Evolutionary conservation across 495 filamentous ascomycete genomes (phyloP), one percentile per base, ranked within the genome.

Genomic region (Penicillium canariense): DNA sequence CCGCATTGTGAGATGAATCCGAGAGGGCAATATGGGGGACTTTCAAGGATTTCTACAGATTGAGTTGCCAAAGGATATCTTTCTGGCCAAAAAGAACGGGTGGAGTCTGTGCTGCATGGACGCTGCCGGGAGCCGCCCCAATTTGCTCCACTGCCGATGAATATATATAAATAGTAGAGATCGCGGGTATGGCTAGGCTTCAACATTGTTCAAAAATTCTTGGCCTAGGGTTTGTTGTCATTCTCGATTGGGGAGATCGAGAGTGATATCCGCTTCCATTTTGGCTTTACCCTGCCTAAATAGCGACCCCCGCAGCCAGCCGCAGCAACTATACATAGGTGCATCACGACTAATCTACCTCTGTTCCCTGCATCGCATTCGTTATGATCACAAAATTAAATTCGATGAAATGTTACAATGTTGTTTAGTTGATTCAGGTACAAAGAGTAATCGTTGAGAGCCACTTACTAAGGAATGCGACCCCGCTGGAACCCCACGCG

Each of bases 141-240:
- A 36, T 36, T 7, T 40, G 22, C 22, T 49, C 44, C 48, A 52
- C 42, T 9, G 4, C 15, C 27, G 27, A 23, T 30, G 46, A 52
- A 6, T 27, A 52, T 55, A 52, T 55, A 60, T 52, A 60, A 32
- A 48, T 44, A 46, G 36, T n/a, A 14, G 17, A 32, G 39, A 7
- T 28, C 2, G n/a, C 17, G 27, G 11, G 25, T 20, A 26, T 23
- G 28, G 52, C 36, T 28, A 57, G 54, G 54, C 58, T 57, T 58
- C 58, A 35, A 14, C 27, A 50, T 56, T 56, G 3, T 38, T 32
- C 15, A 15, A 11, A 34, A 1, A 34, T 36, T 34, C 17, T 34
- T 43, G 27, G 14, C 25, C 17, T 4, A 30, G 20, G 23, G 27
- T 38, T 34, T 43, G 35, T 42, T 20, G n/a, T 40, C n/a, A 30